Evolutionary conservation across 306 rosid species (phyloP).

Genomic region (Cajanus cajan): DNA sequence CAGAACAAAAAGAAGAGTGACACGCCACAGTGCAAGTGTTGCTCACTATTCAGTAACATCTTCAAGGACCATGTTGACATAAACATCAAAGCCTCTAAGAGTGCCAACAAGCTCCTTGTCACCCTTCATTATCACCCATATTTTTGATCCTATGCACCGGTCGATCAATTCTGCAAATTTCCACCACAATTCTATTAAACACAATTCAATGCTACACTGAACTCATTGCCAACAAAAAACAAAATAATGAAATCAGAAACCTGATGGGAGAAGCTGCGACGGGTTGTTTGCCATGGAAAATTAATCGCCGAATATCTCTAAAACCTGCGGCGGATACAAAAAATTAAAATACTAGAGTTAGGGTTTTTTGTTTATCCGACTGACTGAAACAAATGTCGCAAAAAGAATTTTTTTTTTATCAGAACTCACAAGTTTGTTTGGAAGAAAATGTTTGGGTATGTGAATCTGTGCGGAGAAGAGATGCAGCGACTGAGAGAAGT

Average conservation of each 20-base stretch:
- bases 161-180: constrained; percentile 83
- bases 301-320: neutral
- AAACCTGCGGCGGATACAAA: constrained; percentile 14
- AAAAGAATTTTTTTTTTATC: neutral
- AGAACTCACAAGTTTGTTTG: neutral
- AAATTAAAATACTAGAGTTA: neutral
- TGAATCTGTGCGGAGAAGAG: neutral
- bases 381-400: neutral
- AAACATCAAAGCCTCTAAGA: constrained; percentile 91
- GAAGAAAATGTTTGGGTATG: neutral
- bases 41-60: constrained; percentile 97
- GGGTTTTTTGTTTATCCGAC: too few species aligned
- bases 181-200: constrained; percentile 30
- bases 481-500: neutral
- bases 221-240: neutral
- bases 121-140: constrained; percentile 98
- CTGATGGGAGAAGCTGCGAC: constrained; percentile 91
- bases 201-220: neutral
- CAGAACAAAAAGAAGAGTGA: neutral
- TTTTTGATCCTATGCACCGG: constrained; percentile 94
- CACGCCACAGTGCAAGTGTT: neutral
- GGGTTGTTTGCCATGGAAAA: constrained; percentile 80
- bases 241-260: constrained; percentile 30
- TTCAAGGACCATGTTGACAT: constrained; percentile 98
- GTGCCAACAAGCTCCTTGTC: constrained; percentile 99